Evolutionary conservation across 306 rosid species (phyloP), one percentile per base, ranked within the genome.

Genomic region (Herpetospermum pedunculosum): DNA sequence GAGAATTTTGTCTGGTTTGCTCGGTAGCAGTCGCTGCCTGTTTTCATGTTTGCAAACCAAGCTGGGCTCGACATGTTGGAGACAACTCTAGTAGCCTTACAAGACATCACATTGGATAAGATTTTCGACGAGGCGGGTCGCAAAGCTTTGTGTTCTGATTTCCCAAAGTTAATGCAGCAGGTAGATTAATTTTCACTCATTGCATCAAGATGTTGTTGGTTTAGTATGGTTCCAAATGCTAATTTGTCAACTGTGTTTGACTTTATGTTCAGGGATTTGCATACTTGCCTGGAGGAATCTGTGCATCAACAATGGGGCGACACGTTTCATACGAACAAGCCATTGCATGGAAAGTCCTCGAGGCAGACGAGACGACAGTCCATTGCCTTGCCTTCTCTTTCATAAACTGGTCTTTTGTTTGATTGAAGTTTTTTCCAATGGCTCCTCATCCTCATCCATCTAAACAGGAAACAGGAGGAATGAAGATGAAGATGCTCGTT

Each of bases 41-140:
- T 95, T 69, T 95, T 95, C 79, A 85, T 85, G 53, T 95, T 95
- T 40, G 96, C 97, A 26, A 95, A 95, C 83, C 95, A 95, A 85
- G 85, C 96, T 1, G 99, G 99, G 58, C 96, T 95, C 8, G 99
- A 95, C 83, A 95, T 91, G 99, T 78, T 95, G 78, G 99, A 95
- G 76, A 95, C 99, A 26, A 91, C 96, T 21, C 82, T 95, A 54
- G 96, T 95, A 19, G 90, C 99, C 25, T 82, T 95, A 16, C 99
- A 89, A 83, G 99, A 95, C 87, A 89, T 95, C 81, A 87, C 99
- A 38, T 81, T 95, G 76, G 97, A 95, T 63, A 95, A 86, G 82
- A 91, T 91, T 37, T 95, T 91, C 10, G 97, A 95, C 0, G 99
- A 91, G 77, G 41, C 90, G 2, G 97, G 99, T 14, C 96, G 96